phyloP scores from a whole-genome alignment of 331 rosid species.

The Malus hybrid region DNA sequence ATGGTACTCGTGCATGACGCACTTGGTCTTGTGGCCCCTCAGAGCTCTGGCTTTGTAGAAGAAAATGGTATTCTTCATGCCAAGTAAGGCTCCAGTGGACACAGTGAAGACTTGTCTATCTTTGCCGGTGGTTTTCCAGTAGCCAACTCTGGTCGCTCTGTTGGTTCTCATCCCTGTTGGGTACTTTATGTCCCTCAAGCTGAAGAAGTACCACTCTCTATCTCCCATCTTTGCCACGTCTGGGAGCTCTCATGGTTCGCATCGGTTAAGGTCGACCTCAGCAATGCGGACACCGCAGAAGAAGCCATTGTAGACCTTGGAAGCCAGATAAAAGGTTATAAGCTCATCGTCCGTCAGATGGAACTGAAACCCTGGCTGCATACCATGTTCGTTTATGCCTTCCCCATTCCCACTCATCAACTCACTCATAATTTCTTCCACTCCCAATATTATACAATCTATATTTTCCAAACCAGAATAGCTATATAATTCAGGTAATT shows the following conservation, averaged over 20 bases:
- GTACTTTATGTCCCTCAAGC: constrained; percentile 69
- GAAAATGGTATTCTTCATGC: constrained; percentile 83
- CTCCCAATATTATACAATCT: constrained; percentile 19
- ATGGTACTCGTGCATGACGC: constrained; percentile 97
- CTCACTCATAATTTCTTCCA: constrained; percentile 52
- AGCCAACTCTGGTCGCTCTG: constrained; percentile 69
- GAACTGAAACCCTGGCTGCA: constrained; percentile 79
- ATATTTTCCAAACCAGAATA: no score
- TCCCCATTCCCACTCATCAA: constrained; percentile 24
- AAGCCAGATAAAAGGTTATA: constrained; percentile 53
- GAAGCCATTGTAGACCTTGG: constrained; percentile 37
- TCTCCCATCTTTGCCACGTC: constrained; percentile 77
- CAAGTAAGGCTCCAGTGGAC: constrained; percentile 32
- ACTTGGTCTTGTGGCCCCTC: constrained; percentile 71
- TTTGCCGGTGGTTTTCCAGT: constrained; percentile 87
- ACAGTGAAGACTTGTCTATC: constrained; percentile 37
- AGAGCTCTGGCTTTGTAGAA: constrained; percentile 87
- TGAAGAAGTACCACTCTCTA: constrained; percentile 76
- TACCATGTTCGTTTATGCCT: constrained; percentile 45
- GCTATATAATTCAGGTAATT: no score
- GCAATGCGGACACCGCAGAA: constrained; percentile 37
- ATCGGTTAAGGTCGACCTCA: constrained; percentile 67
- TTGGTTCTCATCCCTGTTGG: constrained; percentile 79
- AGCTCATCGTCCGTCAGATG: constrained; percentile 88
- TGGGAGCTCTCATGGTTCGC: constrained; percentile 89